Evolutionary conservation across 129 eudicot species (phyloP).

Genomic region (Tagetes erecta): DNA sequence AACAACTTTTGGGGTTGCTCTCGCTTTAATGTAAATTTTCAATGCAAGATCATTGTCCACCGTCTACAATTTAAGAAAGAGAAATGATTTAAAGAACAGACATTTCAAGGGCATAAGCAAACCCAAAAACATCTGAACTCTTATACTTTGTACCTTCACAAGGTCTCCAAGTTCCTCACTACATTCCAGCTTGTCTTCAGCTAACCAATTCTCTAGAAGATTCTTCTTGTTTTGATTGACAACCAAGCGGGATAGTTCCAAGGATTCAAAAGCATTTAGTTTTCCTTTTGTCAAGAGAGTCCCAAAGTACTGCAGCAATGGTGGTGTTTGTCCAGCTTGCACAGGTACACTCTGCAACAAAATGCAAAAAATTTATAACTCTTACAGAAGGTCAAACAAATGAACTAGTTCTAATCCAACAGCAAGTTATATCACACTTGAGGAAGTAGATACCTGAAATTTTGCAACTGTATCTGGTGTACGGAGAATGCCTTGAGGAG

Average conservation of each 20-base stretch:
- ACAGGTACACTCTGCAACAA: conserved; percentile 94
- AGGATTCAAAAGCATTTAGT: conserved; percentile 92
- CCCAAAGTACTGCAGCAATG: conserved; percentile 94
- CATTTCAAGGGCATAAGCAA: conserved; percentile 4
- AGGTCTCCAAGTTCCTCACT: conserved; percentile 99
- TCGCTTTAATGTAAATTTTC: conserved; percentile 93
- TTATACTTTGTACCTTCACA: conserved; percentile 63
- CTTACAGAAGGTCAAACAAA: neutral
- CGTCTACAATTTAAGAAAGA: conserved; percentile 50
- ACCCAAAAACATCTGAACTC: neutral
- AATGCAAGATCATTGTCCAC: conserved; percentile 97
- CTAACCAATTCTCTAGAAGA: conserved; percentile 95
- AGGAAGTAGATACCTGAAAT: conserved; percentile 64
- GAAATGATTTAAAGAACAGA: conserved; percentile 8
- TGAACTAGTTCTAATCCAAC: neutral
- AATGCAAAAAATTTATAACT: conserved; percentile 9
- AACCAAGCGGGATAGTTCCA: conserved; percentile 97
- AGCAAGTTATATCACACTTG: conserved; percentile 11
- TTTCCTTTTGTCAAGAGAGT: conserved; percentile 92
- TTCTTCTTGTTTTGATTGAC: conserved; percentile 98
- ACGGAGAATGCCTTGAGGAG: conserved; percentile 98
- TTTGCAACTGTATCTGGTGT: conserved; percentile 99
- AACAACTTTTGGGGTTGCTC: conserved; percentile 99
- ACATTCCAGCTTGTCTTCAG: conserved; percentile 96
- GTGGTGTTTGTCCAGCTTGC: conserved; percentile 99